These are phyloP conservation scores for Ascochyta clinopodiicola DNA, from an alignment of 2,329 filamentous ascomycete genomes.

Conservation along the genomic window DNA sequence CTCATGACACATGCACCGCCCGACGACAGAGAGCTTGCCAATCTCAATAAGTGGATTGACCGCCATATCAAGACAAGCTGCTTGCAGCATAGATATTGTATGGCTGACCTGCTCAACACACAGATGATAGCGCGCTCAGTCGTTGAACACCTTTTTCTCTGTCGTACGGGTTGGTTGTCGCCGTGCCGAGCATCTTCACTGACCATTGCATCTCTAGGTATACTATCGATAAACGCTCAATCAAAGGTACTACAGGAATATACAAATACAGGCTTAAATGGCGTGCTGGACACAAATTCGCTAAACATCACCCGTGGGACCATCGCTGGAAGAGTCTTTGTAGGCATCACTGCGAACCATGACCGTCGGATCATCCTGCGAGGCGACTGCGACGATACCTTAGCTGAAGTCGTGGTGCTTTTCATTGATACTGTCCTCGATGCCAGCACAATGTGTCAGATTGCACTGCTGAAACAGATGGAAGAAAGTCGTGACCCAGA, in stretches of 20 bases:
- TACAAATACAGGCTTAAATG: neutral
- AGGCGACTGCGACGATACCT: slow-evolving; percentile 1
- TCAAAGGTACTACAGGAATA: neutral
- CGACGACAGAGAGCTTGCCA: slow-evolving; percentile 1
- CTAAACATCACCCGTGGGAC: slow-evolving; percentile 1
- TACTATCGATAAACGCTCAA: slow-evolving; percentile 11
- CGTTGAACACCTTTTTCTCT: slow-evolving; percentile 8
- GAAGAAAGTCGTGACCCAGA: neutral
- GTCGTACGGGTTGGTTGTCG: neutral
- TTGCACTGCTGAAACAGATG: neutral
- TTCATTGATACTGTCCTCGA: slow-evolving; percentile 10
- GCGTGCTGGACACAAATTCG: neutral
- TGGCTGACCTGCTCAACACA: slow-evolving; percentile 5
- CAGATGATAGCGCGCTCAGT: slow-evolving; percentile 9
- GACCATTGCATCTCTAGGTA: neutral
- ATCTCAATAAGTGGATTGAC: slow-evolving; percentile 13
- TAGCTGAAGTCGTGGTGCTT: slow-evolving; percentile 4
- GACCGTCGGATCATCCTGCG: slow-evolving; percentile 2
- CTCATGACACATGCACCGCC: slow-evolving; percentile 10
- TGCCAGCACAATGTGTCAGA: neutral
- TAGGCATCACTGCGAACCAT: neutral
- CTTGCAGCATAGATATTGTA: slow-evolving; percentile 5
- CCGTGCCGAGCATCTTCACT: neutral
- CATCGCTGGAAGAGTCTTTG: neutral
- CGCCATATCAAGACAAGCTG: slow-evolving; percentile 2